Evolutionary conservation across 495 filamentous ascomycete species (phyloP), one percentile per base, ranked within the genome.

Genomic region (Rhypophila decipiens): DNA sequence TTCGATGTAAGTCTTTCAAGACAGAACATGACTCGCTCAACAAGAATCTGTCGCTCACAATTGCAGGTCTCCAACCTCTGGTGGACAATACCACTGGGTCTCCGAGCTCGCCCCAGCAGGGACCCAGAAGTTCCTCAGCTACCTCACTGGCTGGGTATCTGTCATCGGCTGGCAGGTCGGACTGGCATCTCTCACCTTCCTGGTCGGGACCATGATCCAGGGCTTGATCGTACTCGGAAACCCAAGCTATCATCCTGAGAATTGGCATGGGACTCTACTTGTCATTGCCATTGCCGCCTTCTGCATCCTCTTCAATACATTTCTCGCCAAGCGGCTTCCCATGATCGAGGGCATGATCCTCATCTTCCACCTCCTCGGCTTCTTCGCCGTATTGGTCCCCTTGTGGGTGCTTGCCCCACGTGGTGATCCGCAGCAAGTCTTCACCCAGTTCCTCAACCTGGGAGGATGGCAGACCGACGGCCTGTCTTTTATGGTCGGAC

Each of bases 381-480:
- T 87, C 41, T 81, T 87, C 51, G 79, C 71, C 11, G 73, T 85
- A 29, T 59, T 85, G 24, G 75, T 84, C 23, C 74, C 78, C 0
- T 58, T 86, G 15, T 73, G 74, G 62, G 71, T 77, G 24, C 69
- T 84, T 39, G 69, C 70, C 7, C 74, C 75, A 4, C 68, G 69
- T 19, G 67, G 67, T 23, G 66, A 65, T 34, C 67, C 72, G 1
- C 60, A 65, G 15, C 67, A 60, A 15, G 74, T 82, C 17, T 78
- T 83, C 50, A 73, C 74, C 4, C 62, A 71, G 2, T 78, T 79
- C 52, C 55, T 67, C 31, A 78, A 82, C 54, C 64, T 66, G 4
- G 79, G 78, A 12, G 68, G 69, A 18, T 84, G 79, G 80, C 46
- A 60, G 20, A 75, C 64, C 5, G 60, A 67, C 24, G 78, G 77